These are phyloP conservation scores for Amanita rubescens DNA, from an alignment of 768 basidiomycete genomes.

Conservation along the genomic window DNA sequence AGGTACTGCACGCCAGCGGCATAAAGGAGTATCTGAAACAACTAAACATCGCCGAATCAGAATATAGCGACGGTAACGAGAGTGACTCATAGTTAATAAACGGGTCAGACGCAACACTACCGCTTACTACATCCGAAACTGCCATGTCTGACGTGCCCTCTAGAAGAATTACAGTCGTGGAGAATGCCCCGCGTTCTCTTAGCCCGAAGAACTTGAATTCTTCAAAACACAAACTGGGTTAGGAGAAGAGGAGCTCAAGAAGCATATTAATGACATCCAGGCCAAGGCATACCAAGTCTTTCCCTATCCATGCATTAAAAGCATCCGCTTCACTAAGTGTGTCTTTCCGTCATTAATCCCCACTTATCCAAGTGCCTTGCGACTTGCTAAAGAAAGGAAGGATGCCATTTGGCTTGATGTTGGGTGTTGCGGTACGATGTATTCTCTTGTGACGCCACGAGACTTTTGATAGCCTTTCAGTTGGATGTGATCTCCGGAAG, in stretches of 20 bases:
- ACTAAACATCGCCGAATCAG: neutral
- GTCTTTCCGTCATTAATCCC: neutral
- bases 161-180: conserved; percentile 12
- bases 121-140: neutral
- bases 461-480: conserved; percentile 13
- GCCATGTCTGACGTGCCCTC: neutral
- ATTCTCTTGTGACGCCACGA: neutral
- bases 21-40: neutral
- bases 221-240: conserved; percentile 31
- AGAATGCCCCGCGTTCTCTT: conserved; percentile 9
- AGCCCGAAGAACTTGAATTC: conserved; percentile 23
- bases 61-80: neutral
- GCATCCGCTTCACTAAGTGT: conserved; percentile 28
- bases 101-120: too few species aligned
- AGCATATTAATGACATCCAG: conserved; percentile 31
- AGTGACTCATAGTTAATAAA: neutral
- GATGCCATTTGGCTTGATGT: conserved; percentile 32
- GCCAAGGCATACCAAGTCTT: conserved; percentile 23
- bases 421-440: conserved; percentile 33
- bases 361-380: conserved; percentile 24
- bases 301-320: conserved; percentile 30
- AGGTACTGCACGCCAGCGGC: conserved; percentile 1
- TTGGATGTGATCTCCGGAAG: conserved; percentile 33
- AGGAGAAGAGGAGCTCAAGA: conserved; percentile 26
- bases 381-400: conserved; percentile 17